Conservation (phyloP, 768 basidiomycete genomes). For the Termitomyces sp. region DNA sequence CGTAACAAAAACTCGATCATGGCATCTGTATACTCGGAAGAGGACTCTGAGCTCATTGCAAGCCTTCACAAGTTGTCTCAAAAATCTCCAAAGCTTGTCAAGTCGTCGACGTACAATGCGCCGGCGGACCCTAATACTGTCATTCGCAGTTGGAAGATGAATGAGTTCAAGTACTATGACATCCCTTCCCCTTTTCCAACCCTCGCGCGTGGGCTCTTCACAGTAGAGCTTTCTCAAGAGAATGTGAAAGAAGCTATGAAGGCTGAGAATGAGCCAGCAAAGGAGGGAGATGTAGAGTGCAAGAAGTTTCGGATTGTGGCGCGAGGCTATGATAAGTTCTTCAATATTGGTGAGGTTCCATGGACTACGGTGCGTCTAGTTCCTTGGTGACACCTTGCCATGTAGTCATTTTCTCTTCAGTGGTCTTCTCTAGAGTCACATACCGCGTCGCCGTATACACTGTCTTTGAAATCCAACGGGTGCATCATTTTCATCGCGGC, state of each 20-base stretch:
- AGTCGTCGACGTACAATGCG: conserved; percentile 47
- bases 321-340: conserved; percentile 98
- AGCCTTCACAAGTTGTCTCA: conserved; percentile 48
- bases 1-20: conserved; percentile 2
- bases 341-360: conserved; percentile 94
- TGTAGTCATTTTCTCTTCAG: conserved; percentile 31
- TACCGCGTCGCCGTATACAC: conserved; percentile 72
- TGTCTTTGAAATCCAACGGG: conserved; percentile 93
- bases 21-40: conserved; percentile 10
- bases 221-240: conserved; percentile 35
- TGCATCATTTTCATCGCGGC: conserved; percentile 96
- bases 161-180: conserved; percentile 91
- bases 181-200: conserved; percentile 92
- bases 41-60: conserved; percentile 58
- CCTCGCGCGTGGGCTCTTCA: conserved; percentile 89
- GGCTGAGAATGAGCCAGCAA: conserved; percentile 11
- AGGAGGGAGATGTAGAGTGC: conserved; percentile 8
- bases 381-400: background rate
- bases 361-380: conserved; percentile 75
- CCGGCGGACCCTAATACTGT: conserved; percentile 49
- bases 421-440: conserved; percentile 69
- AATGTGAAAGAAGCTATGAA: conserved; percentile 13
- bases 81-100: conserved; percentile 60
- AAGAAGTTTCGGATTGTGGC: conserved; percentile 62
- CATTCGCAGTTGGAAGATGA: conserved; percentile 94